These are phyloP conservation scores for Exophiala sp. DNA, from an alignment of 2,329 filamentous ascomycete genomes.

Conservation along the genomic window DNA sequence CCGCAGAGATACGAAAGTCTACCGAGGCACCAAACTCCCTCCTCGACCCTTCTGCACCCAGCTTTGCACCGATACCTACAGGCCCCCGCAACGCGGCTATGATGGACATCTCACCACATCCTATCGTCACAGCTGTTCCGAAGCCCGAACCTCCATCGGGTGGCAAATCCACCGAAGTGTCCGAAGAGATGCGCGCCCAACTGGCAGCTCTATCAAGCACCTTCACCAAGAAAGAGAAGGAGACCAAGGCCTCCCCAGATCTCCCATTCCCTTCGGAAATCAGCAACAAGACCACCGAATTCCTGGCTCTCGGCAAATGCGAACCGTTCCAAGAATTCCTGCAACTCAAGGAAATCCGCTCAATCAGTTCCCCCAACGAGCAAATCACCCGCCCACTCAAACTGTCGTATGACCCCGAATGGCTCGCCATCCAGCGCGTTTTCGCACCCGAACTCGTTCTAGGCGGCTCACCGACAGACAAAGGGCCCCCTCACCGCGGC, in stretches of 20 bases:
- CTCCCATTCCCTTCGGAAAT: conserved; percentile 66
- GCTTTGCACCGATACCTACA: background rate
- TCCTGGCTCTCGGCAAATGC: conserved; percentile 89
- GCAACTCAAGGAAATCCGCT: conserved; percentile 63
- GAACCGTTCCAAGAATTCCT: conserved; percentile 73
- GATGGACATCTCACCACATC: background rate
- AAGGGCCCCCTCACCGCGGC: conserved; percentile 56
- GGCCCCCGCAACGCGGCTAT: background rate
- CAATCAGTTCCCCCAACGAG: conserved; percentile 38
- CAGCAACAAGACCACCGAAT: conserved; percentile 70
- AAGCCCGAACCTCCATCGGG: conserved; percentile 31
- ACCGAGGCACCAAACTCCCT: background rate
- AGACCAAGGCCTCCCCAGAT: conserved; percentile 42
- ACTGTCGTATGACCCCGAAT: conserved; percentile 83
- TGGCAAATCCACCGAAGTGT: conserved; percentile 41
- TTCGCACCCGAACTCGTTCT: conserved; percentile 63
- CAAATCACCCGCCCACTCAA: conserved; percentile 46
- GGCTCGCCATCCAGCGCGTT: conserved; percentile 84
- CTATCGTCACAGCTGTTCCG: conserved; percentile 1
- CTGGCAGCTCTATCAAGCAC: conserved; percentile 58
- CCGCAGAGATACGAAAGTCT: no score
- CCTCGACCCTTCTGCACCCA: background rate
- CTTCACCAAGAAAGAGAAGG: conserved; percentile 47
- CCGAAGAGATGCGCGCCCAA: conserved; percentile 63
- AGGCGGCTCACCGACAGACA: conserved; percentile 55